Percentiles rank a stretch among this genome's conserved stretches.
Conservation (phyloP, 352 stramenopile species). For the Bremia lactucae region DNA sequence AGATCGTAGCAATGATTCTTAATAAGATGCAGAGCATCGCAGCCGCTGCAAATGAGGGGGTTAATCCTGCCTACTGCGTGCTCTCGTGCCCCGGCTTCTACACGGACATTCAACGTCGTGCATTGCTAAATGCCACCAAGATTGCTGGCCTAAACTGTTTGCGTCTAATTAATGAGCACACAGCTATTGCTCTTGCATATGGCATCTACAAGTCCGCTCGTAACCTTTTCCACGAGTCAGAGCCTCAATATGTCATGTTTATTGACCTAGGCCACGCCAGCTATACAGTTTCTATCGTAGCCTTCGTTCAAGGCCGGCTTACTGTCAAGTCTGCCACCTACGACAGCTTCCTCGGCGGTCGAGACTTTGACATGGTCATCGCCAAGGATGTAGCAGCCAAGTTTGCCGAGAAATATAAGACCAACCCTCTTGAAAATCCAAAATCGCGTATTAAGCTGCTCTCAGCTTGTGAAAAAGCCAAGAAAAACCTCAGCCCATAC, state of each 20-base stretch:
- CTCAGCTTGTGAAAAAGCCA: constrained; percentile 96
- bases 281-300: constrained; percentile 87
- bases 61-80: constrained; percentile 86
- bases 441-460: constrained; percentile 97
- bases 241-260: constrained; percentile 97
- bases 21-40: constrained; percentile 95
- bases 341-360: constrained; percentile 92
- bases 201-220: constrained; percentile 94
- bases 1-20: constrained; percentile 95
- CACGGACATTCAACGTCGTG: constrained; percentile 93
- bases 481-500: constrained; percentile 96
- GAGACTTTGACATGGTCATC: constrained; percentile 95
- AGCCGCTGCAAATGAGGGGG: constrained; percentile 84
- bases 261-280: constrained; percentile 95
- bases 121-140: constrained; percentile 87
- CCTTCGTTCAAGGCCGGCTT: constrained; percentile 93
- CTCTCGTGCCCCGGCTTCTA: constrained; percentile 96
- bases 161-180: constrained; percentile 97
- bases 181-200: constrained; percentile 90
- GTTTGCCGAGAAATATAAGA: constrained; percentile 96
- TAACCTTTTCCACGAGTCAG: constrained; percentile 88
- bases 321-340: constrained; percentile 90
- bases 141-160: constrained; percentile 95
- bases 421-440: constrained; percentile 81
- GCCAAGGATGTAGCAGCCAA: constrained; percentile 89